Percentiles rank a stretch among this genome's conserved stretches.
These are phyloP conservation scores for Ustilago vetiveriae DNA, from an alignment of 1,284 basidiomycete species.

Conservation along the genomic window DNA sequence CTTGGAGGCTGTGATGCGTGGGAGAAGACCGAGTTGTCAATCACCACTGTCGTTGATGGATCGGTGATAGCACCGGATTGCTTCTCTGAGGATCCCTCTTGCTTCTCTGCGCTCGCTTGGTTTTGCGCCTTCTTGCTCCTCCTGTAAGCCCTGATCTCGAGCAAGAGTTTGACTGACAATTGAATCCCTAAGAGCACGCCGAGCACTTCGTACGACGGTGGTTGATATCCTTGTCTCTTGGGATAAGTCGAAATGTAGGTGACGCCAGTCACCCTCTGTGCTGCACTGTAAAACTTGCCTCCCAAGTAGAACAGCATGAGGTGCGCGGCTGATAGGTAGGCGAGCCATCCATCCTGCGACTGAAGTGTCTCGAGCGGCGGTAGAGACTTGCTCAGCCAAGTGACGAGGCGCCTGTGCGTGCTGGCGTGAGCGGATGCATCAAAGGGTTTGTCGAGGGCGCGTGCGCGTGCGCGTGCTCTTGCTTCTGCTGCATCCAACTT, in stretches of 20 bases:
- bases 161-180: conserved; percentile 56
- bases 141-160: conserved; percentile 12
- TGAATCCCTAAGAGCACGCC: conserved; percentile 67
- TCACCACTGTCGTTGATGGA: conserved; percentile 26
- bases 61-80: neutral
- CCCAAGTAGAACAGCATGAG: conserved; percentile 68
- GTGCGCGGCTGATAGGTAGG: conserved; percentile 65
- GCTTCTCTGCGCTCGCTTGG: neutral
- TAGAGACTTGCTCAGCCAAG: conserved; percentile 33
- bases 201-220: conserved; percentile 67
- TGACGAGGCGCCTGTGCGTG: conserved; percentile 11
- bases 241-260: conserved; percentile 60
- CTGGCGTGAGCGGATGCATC: neutral
- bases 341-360: conserved; percentile 56
- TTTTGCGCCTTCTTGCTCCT: neutral
- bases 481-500: conserved; percentile 15
- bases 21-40: conserved; percentile 22
- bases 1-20: conserved; percentile 40
- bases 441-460: conserved; percentile 14
- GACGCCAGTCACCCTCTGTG: conserved; percentile 65
- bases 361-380: conserved; percentile 64
- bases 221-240: conserved; percentile 41
- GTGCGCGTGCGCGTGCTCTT: conserved; percentile 18
- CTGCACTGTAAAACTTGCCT: conserved; percentile 67
- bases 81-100: conserved; percentile 1